Evolutionary conservation across 495 filamentous ascomycete genomes (phyloP), one percentile per base, ranked within the genome.

Genomic region (Tetracladium marchalianum): DNA sequence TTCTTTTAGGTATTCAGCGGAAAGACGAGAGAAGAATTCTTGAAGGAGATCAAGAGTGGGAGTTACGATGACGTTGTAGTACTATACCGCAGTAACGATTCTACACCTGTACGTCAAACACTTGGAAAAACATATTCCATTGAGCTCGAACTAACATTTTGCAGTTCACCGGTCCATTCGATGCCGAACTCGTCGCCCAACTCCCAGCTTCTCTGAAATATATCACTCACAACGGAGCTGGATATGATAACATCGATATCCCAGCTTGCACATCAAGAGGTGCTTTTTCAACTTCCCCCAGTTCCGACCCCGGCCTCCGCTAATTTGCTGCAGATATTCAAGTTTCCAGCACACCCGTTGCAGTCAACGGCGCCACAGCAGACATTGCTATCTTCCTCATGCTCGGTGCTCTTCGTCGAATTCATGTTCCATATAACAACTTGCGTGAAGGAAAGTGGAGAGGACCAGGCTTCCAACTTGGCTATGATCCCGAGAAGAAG

Each of bases 181-280:
- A 82, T 50, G 64, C 60, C 13, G 78, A 80, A 51, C 52, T 87
- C 44, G 58, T 86, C 39, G 60, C 70, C 4, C 59, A 65, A 5
- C 67, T 87, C 11, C 88, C 88, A 1, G 55, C 62, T 27, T 81
- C 76, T 2, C 59, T 94, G 34, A 81, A 76, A 50, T 95, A 84
- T 62, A 74, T 95, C 51, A 84, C 78, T 58, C 88, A 95, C 60
- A 90, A 87, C 56, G 89, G 87, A 31, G 86, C 86, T 24, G 86
- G 86, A 2, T 92, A 92, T 59, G 86, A 92, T 53, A 85, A 87
- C 47, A 75, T 92, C 24, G 83, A 90, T 53, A 69, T 87, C 19
- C 53, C 73, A 5, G 79, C 75, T n/a, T 88, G 84, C 61, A 72
- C 80, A 11, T 63, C 69, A 27, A 67, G 73, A 51, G 70, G 72